Evolutionary conservation across 495 filamentous ascomycete genomes (phyloP).

Genomic region (Aspergillus hancockii): DNA sequence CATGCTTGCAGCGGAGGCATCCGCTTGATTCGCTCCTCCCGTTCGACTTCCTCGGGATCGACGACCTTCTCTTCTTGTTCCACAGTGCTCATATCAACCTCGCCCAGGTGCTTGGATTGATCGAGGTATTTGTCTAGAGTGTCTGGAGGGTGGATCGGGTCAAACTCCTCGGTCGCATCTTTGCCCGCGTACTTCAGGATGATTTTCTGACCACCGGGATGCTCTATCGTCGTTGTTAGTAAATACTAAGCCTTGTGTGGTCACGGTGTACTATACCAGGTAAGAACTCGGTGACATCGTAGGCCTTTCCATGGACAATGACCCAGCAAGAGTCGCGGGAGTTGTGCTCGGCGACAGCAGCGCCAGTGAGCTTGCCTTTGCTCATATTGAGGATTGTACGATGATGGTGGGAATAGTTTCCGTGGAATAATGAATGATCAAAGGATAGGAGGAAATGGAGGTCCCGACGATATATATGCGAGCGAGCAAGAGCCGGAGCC

Average conservation of each 20-base stretch:
- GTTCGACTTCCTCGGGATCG: constrained; percentile 75
- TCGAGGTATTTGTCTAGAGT: constrained; percentile 75
- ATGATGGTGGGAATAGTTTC: constrained; percentile 5
- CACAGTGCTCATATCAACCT: constrained; percentile 87
- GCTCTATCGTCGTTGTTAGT: constrained; percentile 48
- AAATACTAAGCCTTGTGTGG: not conserved
- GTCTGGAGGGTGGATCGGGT: constrained; percentile 92
- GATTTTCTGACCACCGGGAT: constrained; percentile 82
- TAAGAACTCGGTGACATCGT: constrained; percentile 90
- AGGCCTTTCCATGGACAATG: constrained; percentile 87
- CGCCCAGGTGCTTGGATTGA: constrained; percentile 82
- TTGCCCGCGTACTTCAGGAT: constrained; percentile 81
- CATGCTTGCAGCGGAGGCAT: constrained; percentile 88
- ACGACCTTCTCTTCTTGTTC: constrained; percentile 65
- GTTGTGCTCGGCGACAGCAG: constrained; percentile 79
- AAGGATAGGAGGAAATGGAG: constrained; percentile 1
- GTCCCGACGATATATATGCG: constrained; percentile 8
- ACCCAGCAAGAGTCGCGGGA: constrained; percentile 79
- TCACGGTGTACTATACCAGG: constrained; percentile 44
- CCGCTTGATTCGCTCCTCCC: constrained; percentile 69
- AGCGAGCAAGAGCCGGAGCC: not conserved
- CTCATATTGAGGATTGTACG: constrained; percentile 30
- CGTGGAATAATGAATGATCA: constrained; percentile 3
- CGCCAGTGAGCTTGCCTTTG: constrained; percentile 61
- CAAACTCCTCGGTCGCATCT: constrained; percentile 86